Evolutionary conservation across 2,329 filamentous ascomycete species (phyloP), one percentile per base, ranked within the genome.

Genomic region (Bipolaris gigantea): DNA sequence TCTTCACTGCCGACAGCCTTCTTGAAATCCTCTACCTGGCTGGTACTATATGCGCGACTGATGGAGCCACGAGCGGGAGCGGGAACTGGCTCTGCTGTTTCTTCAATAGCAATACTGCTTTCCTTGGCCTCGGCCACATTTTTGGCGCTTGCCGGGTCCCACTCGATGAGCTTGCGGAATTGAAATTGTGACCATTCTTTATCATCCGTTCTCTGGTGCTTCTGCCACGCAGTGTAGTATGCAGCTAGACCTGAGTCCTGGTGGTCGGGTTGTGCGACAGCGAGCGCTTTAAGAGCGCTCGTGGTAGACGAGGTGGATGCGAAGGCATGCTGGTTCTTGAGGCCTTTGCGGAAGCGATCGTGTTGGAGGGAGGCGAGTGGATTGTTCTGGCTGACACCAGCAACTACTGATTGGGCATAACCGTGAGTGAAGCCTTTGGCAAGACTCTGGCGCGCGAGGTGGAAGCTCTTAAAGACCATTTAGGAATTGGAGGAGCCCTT

Each of bases 381-480:
- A 52, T 81, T 82, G 64, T 82, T 81, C 60, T 84, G 81, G 38
- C 91, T 73, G 80, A 86, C 83, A 70, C 92, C 93, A 72, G 94
- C 94, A 79, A 99, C 92, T 79, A 97, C 89, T 61, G 92, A 96
- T 77, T 97, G 93, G 69, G 92, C 92, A 84, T 97, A 97, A 79
- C 93, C 93, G 85, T 97, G 91, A 76, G 91, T 93, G 77, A 97
- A 89, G 72, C 92, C 92, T 82, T 97, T 97, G 74, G 90, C 88
- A 80, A 97, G 89, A 88, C 90, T 92, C 84, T 93, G 90, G 83
- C 94, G 93, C 86, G 96, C 91, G 83, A 97, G 90, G 82, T 86
- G 83, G 72, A 85, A 84, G 70, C 87, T 86, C 78, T 88, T 88
- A 72, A 80, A 80, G 73, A 80, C 78, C 93, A 97, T 97, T 96